Evolutionary conservation across 139 green algal species (phyloP), one percentile per base, ranked within the genome.

Genomic region (Chlorella ohadii): DNA sequence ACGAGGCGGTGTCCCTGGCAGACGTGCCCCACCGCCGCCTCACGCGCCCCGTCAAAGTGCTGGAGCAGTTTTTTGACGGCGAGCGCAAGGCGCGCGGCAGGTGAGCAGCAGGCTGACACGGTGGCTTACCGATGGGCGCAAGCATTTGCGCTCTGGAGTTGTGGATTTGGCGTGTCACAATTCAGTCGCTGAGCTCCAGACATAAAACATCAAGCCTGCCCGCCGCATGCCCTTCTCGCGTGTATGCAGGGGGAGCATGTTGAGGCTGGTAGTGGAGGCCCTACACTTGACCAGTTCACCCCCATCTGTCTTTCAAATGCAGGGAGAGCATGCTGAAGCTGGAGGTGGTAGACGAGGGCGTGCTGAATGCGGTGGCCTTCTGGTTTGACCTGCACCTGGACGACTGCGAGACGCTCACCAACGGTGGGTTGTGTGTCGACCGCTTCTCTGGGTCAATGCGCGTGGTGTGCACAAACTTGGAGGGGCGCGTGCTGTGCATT

Each of bases 321-420:
- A 85, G 90, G 9, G 91, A 96, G 56, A 93, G 81, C 79, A 80
- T 95, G 41, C 28, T 96, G 36, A 94, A 92, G 83, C 80, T 96
- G 63, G 78, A 83, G 34, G 79, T 88, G 39, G 82, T 90, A 25
- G 61, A 57, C 13, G 47, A 41, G 31, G 94, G 94, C 7, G 68
- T 84, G 13, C 72, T 98, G 56, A 98, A 98, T 70, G 92, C 91
- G 5, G 85, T 97, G 15, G 86, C 86, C 4, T 93, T 96, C 73
- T 98, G 94, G 94, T 96, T 95, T 74, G 94, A 97, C 73, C 85
- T 98, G 34, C 87, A 95, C 61, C 89, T 97, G 55, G 93, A 95
- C 72, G 93, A 94, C 16, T 77, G 92, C 20, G 86, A 92, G 51
- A 92, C 87, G 13, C 79, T 95, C 39, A 93, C 90, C 41, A 91